phyloP scores from a whole-genome alignment of 1,284 basidiomycete species.

The Hymenochaete sp. region DNA sequence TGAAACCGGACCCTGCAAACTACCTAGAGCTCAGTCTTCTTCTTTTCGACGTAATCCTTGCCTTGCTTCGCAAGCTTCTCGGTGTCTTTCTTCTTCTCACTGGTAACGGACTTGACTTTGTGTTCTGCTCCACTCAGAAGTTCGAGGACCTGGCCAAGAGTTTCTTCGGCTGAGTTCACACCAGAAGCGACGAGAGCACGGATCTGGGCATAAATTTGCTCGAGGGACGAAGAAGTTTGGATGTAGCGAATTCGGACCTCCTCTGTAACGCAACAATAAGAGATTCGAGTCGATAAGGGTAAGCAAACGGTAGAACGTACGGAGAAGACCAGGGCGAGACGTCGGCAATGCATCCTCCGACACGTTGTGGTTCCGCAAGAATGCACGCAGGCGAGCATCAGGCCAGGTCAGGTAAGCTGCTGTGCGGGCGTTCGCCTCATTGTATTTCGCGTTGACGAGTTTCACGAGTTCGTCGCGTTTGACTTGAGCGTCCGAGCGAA shows the following conservation, averaged over 20 bases:
- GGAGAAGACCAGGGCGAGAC: constrained; percentile 60
- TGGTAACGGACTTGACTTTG: constrained; percentile 23
- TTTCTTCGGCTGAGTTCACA: constrained; percentile 62
- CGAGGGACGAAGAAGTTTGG: constrained; percentile 49
- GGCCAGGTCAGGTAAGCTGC: constrained; percentile 80
- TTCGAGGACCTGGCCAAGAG: constrained; percentile 41
- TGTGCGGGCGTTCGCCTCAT: constrained; percentile 31
- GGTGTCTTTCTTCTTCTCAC: constrained; percentile 26
- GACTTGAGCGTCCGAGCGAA: constrained; percentile 58
- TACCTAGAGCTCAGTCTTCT: constrained; percentile 19
- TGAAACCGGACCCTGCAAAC: too few relatives aligned
- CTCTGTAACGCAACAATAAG: constrained; percentile 31
- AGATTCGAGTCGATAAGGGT: not conserved
- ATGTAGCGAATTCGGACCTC: constrained; percentile 75
- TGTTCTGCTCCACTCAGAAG: constrained; percentile 36
- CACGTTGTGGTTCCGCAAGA: constrained; percentile 65
- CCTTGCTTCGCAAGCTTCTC: constrained; percentile 29
- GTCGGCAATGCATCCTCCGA: constrained; percentile 58
- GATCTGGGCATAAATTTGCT: constrained; percentile 49
- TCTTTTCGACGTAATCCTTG: constrained; percentile 23
- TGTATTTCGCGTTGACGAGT: constrained; percentile 57
- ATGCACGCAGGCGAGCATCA: constrained; percentile 79
- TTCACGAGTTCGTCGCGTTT: constrained; percentile 67
- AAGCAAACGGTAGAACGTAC: constrained; percentile 31
- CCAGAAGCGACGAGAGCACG: constrained; percentile 53